Conservation (phyloP, 768 basidiomycete genomes). For the Crassisporium funariophilum region DNA sequence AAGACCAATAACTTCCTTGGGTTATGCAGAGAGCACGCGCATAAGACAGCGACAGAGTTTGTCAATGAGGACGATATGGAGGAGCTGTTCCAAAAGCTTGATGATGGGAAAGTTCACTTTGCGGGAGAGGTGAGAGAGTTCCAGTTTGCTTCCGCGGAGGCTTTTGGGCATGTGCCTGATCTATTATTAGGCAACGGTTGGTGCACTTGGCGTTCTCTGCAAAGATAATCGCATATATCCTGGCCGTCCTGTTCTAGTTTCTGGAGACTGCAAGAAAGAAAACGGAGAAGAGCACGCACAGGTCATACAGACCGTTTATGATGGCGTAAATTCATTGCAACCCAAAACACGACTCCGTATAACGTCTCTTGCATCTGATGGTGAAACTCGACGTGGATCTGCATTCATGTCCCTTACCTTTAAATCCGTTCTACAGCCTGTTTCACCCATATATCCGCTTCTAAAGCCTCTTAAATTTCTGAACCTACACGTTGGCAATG, state of each 20-base stretch:
- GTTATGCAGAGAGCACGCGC: constrained; percentile 27
- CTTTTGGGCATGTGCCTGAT: background rate
- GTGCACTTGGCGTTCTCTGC: constrained; percentile 27
- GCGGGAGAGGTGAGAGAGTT: constrained; percentile 24
- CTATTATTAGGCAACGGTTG: constrained; percentile 30
- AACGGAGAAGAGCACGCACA: constrained; percentile 21
- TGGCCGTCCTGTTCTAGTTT: constrained; percentile 26
- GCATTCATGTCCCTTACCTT: constrained; percentile 23
- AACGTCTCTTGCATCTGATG: constrained; percentile 26
- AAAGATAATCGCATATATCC: constrained; percentile 25
- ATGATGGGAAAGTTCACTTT: constrained; percentile 22
- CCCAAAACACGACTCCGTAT: constrained; percentile 17
- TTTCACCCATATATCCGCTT: constrained; percentile 22
- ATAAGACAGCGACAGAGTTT: constrained; percentile 19
- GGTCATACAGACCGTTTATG: constrained; percentile 13
- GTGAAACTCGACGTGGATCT: constrained; percentile 23
- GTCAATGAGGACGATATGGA: constrained; percentile 21
- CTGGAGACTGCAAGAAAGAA: constrained; percentile 32
- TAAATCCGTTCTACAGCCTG: constrained; percentile 1
- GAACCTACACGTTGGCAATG: constrained; percentile 26
- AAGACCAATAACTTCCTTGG: constrained; percentile 29
- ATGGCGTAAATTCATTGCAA: constrained; percentile 12
- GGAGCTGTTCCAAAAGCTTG: constrained; percentile 21
- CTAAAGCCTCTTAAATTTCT: constrained; percentile 21
- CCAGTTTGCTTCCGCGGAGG: background rate